phyloP scores from a whole-genome alignment of 2,329 filamentous ascomycete species.

The Pseudocercospora musae region DNA sequence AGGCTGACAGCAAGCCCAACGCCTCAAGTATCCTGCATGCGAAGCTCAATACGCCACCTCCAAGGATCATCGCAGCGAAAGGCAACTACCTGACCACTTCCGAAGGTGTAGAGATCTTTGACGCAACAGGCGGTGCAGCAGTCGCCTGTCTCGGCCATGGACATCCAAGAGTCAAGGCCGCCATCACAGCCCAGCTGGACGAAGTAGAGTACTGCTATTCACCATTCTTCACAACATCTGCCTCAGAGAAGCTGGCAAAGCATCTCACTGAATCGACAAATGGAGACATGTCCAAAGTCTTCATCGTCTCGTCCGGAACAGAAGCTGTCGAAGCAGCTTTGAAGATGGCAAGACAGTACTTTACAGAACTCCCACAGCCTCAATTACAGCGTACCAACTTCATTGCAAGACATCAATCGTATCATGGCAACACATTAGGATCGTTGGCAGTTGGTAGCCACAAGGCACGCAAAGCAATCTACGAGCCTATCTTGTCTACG shows the following conservation, averaged over 20 bases:
- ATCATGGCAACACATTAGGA: conserved; percentile 53
- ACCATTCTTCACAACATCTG: conserved; percentile 53
- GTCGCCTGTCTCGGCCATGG: conserved; percentile 66
- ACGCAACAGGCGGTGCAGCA: conserved; percentile 68
- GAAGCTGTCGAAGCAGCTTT: conserved; percentile 49
- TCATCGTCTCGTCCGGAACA: conserved; percentile 51
- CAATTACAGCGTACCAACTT: conserved; percentile 41
- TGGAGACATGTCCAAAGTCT: conserved; percentile 51
- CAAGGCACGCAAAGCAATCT: conserved; percentile 35
- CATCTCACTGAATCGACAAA: conserved; percentile 48
- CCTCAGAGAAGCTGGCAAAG: conserved; percentile 51
- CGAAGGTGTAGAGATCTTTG: conserved; percentile 59
- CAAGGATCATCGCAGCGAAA: conserved; percentile 45
- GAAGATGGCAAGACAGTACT: conserved; percentile 51
- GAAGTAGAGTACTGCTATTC: conserved; percentile 57
- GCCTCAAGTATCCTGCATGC: conserved; percentile 46
- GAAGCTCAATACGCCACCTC: conserved; percentile 44
- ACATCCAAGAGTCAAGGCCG: conserved; percentile 49
- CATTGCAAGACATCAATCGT: conserved; percentile 46
- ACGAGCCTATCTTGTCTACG: conserved; percentile 33
- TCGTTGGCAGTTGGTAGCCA: conserved; percentile 43
- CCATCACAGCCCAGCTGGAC: conserved; percentile 57
- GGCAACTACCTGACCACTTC: conserved; percentile 50
- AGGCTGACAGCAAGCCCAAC: neutral
- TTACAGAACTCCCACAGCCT: conserved; percentile 44